These are phyloP conservation scores for Teratosphaeriaceae sp. DNA, from an alignment of 2,329 filamentous ascomycete species.

Conservation along the genomic window DNA sequence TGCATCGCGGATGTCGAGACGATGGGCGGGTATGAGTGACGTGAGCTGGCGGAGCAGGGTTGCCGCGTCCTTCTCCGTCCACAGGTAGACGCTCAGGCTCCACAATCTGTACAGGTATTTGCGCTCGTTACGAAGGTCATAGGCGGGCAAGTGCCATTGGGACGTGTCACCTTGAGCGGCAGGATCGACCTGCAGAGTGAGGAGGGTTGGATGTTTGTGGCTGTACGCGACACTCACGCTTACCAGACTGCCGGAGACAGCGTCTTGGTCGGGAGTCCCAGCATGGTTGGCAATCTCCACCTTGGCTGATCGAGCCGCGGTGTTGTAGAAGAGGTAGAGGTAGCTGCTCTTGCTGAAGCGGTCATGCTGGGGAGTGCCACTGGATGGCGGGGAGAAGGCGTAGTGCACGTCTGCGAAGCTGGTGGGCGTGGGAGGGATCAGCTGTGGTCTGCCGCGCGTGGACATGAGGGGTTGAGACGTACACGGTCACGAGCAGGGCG, in stretches of 20 bases:
- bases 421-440: background rate
- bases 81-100: constrained; percentile 72
- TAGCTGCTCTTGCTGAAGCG: constrained; percentile 76
- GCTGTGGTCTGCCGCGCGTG: background rate
- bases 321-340: constrained; percentile 72
- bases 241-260: constrained; percentile 67
- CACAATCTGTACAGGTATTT: constrained; percentile 76
- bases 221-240: constrained; percentile 59
- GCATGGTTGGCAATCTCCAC: constrained; percentile 71
- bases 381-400: constrained; percentile 65
- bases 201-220: constrained; percentile 65
- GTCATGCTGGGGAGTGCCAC: constrained; percentile 61
- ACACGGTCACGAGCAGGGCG: constrained; percentile 42
- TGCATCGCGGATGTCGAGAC: constrained; percentile 59
- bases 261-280: constrained; percentile 70
- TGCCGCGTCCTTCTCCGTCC: constrained; percentile 65
- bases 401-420: constrained; percentile 77
- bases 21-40: constrained; percentile 54
- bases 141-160: constrained; percentile 72
- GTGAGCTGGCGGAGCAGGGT: constrained; percentile 64
- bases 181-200: constrained; percentile 58
- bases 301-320: constrained; percentile 58
- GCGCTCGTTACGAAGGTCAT: constrained; percentile 64
- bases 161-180: constrained; percentile 36
- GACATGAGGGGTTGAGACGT: constrained; percentile 16